Base-by-base conservation (phyloP, 768 basidiomycete genomes). In the Suillus americanus region DNA sequence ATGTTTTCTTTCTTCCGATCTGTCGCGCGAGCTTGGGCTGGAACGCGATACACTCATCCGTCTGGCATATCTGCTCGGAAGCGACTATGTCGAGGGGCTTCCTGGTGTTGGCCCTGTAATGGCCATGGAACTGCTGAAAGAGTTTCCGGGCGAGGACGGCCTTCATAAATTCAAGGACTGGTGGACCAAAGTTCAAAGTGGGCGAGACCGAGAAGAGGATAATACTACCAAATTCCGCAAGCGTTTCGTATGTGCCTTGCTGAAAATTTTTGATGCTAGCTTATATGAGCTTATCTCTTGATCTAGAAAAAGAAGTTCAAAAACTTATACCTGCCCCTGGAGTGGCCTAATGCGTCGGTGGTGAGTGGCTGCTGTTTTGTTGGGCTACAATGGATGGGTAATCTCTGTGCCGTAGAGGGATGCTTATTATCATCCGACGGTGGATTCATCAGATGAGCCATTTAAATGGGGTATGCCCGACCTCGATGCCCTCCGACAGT, bases 401-500 rank as follows among this genome's bases (percentile, higher is more conserved):
- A 14, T 64, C 55, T 64, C 46, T 38, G 20, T 2, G 13, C 23
- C 60, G 50, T 72, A 97, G 95, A 82, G 91, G 64, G 94, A 97
- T 65, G 97, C 94, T 10, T 99, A 99, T 76, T 91, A 92, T 72
- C 88, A 95, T 71, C 97, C 97, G 0, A 86, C 89, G 0, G 91
- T 97, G 8, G 95, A 98, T 73, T 85, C 87, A 45, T 97, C 95
- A 1, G 89, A 95, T 62, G 96, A 98, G 67, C 89, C 92, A 0
- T 99, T 99, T 75, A 93, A 94, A 70, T 99, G 97, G 97, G 95
- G 94, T 5, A 79, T 95, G 66, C 94, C 96, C n/a, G 97, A 99
- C 73, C 85, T 99, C 2, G 94, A 97, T 72, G 95, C 90, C 3
- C 84, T 99, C 62, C 87, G 95, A 67, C 77, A 83, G 94, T 96